Percentiles rank a stretch among this genome's conserved stretches.
phyloP scores from a whole-genome alignment of 352 stramenopile genomes.

The Vaucheria bursata region DNA sequence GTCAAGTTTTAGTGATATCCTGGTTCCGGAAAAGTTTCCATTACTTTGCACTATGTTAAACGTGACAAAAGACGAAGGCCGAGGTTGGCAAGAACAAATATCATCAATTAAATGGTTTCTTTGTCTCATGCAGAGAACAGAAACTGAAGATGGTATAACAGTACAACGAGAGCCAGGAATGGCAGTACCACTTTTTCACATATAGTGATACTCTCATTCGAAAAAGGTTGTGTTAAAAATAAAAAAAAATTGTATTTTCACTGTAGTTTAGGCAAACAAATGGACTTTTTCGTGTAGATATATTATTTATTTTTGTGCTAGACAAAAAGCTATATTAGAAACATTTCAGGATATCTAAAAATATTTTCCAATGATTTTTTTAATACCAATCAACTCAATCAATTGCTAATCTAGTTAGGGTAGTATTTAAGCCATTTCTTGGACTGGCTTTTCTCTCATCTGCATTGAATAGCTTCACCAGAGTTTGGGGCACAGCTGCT shows the following conservation, averaged over 20 bases:
- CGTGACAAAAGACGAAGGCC: not conserved
- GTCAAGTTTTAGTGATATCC: not conserved
- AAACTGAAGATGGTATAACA: not conserved
- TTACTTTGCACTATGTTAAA: not conserved
- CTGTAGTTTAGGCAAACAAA: not conserved
- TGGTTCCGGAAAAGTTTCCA: slow-evolving; percentile 2
- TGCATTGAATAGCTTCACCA: slow-evolving; percentile 8
- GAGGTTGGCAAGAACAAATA: not conserved
- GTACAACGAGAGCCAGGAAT: not conserved
- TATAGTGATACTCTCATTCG: not conserved
- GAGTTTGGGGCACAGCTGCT: too few relatives aligned
- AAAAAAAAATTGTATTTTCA: not conserved
- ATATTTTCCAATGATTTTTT: too few relatives aligned
- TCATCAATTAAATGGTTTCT: not conserved
- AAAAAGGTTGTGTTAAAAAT: not conserved
- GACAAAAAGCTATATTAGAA: too few relatives aligned
- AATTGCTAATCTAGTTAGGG: too few relatives aligned
- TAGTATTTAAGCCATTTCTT: too few relatives aligned
- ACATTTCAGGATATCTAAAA: too few relatives aligned
- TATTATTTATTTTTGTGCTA: too few relatives aligned
- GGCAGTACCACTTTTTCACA: not conserved
- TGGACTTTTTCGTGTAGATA: not conserved
- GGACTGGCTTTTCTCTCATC: slow-evolving; percentile 17
- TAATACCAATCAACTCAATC: too few relatives aligned
- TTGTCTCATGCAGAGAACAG: not conserved